Evolutionary conservation across 2,329 filamentous ascomycete genomes (phyloP), one percentile per base, ranked within the genome.

Genomic region (Fusarium metavorans): DNA sequence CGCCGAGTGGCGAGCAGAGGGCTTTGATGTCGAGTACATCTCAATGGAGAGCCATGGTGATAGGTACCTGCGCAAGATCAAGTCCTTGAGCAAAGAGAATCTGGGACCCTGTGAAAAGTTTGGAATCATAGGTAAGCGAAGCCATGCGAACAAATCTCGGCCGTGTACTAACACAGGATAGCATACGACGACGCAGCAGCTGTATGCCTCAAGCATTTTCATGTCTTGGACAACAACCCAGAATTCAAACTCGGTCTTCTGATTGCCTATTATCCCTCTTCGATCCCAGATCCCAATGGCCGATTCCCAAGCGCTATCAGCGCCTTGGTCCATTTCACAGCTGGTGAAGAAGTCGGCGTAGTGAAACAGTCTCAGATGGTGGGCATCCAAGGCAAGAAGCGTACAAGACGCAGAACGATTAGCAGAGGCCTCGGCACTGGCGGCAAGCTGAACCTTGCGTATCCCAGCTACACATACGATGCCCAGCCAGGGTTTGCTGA

Each of bases 401-500:
- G 84, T 2, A 80, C 81, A 8, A 80, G 68, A 0, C 80, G 76
- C 32, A 79, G 79, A 34, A 82, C 75, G 1, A 80, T 86, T 4
- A 80, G 82, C 20, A 74, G 77, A 0, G 85, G 84, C 5, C 69
- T 82, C 0, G 85, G 85, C 1, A 77, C 81, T 0, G 85, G 85
- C 0, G 82, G 83, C 5, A 79, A 76, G 7, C 68, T 84, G 41
- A 73, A 79, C 11, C 75, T 83, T 1, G 84, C 81, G 0, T 87
- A 85, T 50, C 82, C 82, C 0, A 81, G 81, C 20, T 87, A 86
- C 50, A 80, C 82, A 1, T 87, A 87, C 59, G 71, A 83, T 10
- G 84, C 89, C 83, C 83, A 90, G 60, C 83, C 90, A 0, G 93
- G 93, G 0, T 95, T 95, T 72, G 93, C 93, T 0, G 93, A 95